Base-by-base conservation (phyloP, 176 grass and related monocot species). In the Oryza glaberrima region DNA sequence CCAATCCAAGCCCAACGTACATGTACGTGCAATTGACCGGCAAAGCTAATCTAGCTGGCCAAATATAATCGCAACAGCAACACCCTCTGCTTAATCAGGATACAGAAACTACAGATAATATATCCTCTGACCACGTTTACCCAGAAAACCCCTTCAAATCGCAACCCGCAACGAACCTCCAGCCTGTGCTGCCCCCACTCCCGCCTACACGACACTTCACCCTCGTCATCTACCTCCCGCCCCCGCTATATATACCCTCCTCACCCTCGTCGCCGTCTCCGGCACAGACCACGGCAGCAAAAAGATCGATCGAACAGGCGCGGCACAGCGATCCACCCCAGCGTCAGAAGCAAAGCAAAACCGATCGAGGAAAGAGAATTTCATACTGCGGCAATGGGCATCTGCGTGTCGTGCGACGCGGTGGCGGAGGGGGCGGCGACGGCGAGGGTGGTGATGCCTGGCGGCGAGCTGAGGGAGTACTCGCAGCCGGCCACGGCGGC, bases 381-480 rank as follows among this genome's bases (percentile, higher is more conserved):
- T 43, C 38, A 40, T 8, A 22, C 0, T 60, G 58, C 8, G 28
- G 70, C 20, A 68, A 94, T 98, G 95, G 95, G 95, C 28, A 68
- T 85, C 7, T 94, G 92, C 32, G 67, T 85, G 75, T 98, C 95
- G 22, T 74, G 80, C 60, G 67, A 87, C 4, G 86, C 83, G 71
- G 79, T 72, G 6, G 74, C 79, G 58, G 90, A 87, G 65, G 67
- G 60, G 6, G 64, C 63, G 2, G 82, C 76, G 78, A 71, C 82
- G 22, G 84, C 87, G 61, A 90, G 92, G 78, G 81, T 98, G 25
- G 73, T 98, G n/a, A 71, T 94, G 16, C 87, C 91, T 0, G 79
- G 88, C 75, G 93, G 96, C 26, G 83, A 88, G 66, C 77, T 98
- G 26, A 80, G 82, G 11, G 91, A 98, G 85, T 98, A 88, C 81